Conservation (phyloP, 148 eudicot genomes). For the Amaranthus palmeri region DNA sequence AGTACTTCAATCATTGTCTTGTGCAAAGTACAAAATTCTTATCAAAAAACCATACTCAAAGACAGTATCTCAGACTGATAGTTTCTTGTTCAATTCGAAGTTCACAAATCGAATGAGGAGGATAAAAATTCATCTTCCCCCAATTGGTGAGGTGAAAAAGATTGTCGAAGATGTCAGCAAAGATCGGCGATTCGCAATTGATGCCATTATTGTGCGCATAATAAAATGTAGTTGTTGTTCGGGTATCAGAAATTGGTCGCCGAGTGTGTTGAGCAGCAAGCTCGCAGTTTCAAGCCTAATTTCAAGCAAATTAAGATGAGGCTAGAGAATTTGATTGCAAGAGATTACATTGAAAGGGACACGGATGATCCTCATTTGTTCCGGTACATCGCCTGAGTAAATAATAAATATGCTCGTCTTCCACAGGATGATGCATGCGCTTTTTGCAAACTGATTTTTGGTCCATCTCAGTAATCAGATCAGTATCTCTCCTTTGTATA, state of each 20-base stretch:
- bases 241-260: conserved; percentile 37
- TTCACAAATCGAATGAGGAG: conserved; percentile 47
- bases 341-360: conserved; percentile 44
- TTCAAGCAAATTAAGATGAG: conserved; percentile 42
- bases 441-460: conserved; percentile 9
- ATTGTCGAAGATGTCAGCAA: conserved; percentile 44
- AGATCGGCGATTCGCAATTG: conserved; percentile 42
- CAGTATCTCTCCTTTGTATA: conserved; percentile 7
- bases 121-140: conserved; percentile 42
- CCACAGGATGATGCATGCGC: neutral
- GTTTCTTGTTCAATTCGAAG: conserved; percentile 33
- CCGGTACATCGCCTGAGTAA: conserved; percentile 33
- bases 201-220: conserved; percentile 45
- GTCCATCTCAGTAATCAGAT: neutral
- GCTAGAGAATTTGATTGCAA: conserved; percentile 36
- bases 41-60: conserved; percentile 34
- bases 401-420: neutral
- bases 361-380: conserved; percentile 32
- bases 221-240: conserved; percentile 40
- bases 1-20: conserved; percentile 41
- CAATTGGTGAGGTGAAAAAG: conserved; percentile 41
- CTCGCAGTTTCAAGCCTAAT: conserved; percentile 48
- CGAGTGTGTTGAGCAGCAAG: conserved; percentile 43
- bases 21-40: conserved; percentile 42
- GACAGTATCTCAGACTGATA: conserved; percentile 30